Percentiles rank a stretch among this genome's conserved stretches.
Conservation (phyloP, 2,329 filamentous ascomycete species). For the Verticillium zaregamsianum region DNA sequence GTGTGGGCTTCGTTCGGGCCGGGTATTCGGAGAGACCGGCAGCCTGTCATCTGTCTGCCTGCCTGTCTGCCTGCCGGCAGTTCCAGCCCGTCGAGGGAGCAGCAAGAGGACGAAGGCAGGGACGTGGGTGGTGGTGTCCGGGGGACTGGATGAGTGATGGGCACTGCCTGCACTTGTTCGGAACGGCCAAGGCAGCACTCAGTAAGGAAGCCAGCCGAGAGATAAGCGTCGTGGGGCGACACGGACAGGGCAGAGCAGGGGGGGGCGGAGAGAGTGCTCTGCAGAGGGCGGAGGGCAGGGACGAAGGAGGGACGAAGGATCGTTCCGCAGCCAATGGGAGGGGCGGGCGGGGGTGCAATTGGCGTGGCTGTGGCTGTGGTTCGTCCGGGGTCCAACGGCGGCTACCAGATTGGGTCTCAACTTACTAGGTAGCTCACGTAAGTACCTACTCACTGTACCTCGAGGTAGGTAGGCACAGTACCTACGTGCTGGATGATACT, state of each 20-base stretch:
- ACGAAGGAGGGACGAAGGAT: not conserved
- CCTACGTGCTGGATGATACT: no score
- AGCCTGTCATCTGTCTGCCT: not conserved
- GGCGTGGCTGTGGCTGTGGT: not conserved
- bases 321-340: not conserved
- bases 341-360: not conserved
- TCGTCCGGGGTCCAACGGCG: not conserved
- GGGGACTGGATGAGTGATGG: no score
- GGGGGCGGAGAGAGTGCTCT: no score
- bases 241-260: not conserved
- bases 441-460: not conserved
- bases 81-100: not conserved
- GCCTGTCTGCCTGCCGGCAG: not conserved
- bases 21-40: not conserved
- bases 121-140: no score
- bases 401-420: not conserved
- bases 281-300: no score
- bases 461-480: not conserved
- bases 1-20: not conserved
- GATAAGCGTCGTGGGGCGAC: no score
- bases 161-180: no score
- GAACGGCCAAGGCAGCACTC: no score
- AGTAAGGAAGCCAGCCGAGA: no score
- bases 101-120: no score
- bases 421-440: no score